Percentiles rank a stretch among this genome's conserved stretches.
phyloP scores from a whole-genome alignment of 768 basidiomycete species.

The Lentinula guzmanii region DNA sequence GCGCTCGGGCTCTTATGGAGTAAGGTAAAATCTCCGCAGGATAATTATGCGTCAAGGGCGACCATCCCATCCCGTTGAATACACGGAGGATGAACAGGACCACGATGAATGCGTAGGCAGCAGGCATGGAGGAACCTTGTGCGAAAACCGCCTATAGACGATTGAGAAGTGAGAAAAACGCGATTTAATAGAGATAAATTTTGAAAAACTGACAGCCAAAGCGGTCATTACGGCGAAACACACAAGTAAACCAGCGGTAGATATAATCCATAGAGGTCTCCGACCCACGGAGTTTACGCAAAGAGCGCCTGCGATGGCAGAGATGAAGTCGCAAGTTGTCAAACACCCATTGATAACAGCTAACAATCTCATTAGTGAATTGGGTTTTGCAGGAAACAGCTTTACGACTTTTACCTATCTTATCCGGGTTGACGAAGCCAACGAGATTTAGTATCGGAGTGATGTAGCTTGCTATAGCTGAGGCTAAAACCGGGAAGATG shows the following conservation, averaged over 20 bases:
- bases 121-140: not conserved
- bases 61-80: constrained; percentile 1
- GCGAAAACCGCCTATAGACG: not conserved
- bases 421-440: not conserved
- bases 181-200: not conserved
- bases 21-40: not conserved
- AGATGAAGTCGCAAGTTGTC: constrained; percentile 3
- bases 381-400: too few relatives aligned
- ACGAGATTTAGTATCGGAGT: not conserved
- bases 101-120: not conserved
- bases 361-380: not conserved
- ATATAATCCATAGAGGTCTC: constrained; percentile 1
- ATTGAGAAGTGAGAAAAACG: not conserved
- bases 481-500: not conserved
- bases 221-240: constrained; percentile 1
- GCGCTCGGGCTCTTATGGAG: not conserved
- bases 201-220: not conserved
- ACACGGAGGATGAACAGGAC: constrained; percentile 1
- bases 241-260: not conserved
- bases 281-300: constrained; percentile 2
- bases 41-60: constrained; percentile 1
- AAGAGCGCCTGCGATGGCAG: not conserved
- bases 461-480: constrained; percentile 1
- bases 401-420: not conserved
- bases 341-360: not conserved